phyloP scores from a whole-genome alignment of 495 filamentous ascomycete species.

The Aspergillus taichungensis region DNA sequence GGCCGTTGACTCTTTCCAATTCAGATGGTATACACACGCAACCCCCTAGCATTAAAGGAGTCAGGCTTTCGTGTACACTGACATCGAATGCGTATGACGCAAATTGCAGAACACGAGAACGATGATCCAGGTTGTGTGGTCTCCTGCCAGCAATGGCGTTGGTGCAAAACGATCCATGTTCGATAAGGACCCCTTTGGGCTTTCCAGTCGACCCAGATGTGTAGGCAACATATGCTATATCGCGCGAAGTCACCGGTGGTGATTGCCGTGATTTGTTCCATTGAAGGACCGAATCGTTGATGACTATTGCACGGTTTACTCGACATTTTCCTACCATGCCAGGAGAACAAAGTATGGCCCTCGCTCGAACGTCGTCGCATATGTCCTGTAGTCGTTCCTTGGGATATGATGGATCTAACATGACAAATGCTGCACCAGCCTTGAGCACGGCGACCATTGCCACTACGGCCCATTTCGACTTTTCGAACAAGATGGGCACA shows the following conservation, averaged over 20 bases:
- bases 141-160: not conserved
- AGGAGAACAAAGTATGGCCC: slow-evolving; percentile 8
- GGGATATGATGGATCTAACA: slow-evolving; percentile 9
- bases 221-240: slow-evolving; percentile 15
- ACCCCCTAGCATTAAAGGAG: slow-evolving; percentile 7
- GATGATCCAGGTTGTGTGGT: not conserved
- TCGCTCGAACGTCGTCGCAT: slow-evolving; percentile 1
- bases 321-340: not conserved
- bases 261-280: not conserved
- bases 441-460: slow-evolving; percentile 19
- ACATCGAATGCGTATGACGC: slow-evolving; percentile 12
- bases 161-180: slow-evolving; percentile 25
- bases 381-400: slow-evolving; percentile 9
- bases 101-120: slow-evolving; percentile 14
- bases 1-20: slow-evolving; percentile 13
- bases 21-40: slow-evolving; percentile 23
- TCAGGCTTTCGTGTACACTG: slow-evolving; percentile 8
- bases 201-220: slow-evolving; percentile 32
- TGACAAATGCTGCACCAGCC: slow-evolving; percentile 13
- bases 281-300: not conserved
- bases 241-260: not conserved
- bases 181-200: slow-evolving; percentile 35
- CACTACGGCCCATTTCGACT: slow-evolving; percentile 25
- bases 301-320: not conserved
- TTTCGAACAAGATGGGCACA: slow-evolving; percentile 39